These are phyloP conservation scores for Cerrena zonata DNA, from an alignment of 1,284 basidiomycete genomes.

Conservation along the genomic window DNA sequence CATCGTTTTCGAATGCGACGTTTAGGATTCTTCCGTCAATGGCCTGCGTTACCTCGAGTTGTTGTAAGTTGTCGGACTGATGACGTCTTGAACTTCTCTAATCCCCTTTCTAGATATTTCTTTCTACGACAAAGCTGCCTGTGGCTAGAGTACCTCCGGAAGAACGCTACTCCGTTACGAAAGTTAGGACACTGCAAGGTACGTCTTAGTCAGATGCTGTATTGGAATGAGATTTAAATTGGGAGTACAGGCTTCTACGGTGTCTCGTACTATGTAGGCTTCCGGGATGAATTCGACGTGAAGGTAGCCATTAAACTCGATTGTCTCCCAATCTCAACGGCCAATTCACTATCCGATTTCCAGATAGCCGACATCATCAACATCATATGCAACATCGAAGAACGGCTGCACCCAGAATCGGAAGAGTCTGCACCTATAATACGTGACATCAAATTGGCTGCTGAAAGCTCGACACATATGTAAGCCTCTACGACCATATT, in stretches of 20 bases:
- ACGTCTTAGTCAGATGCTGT: background rate
- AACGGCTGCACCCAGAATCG: too few species aligned
- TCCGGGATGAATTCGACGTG: slow-evolving; percentile 52
- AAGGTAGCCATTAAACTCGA: too few species aligned
- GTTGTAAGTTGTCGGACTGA: slow-evolving; percentile 34
- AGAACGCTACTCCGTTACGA: slow-evolving; percentile 49
- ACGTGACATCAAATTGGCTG: slow-evolving; percentile 38
- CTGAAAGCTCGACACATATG: slow-evolving; percentile 53
- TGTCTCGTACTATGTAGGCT: slow-evolving; percentile 56
- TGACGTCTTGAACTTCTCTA: background rate
- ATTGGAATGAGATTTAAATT: background rate
- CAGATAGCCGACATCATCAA: too few species aligned
- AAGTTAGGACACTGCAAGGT: slow-evolving; percentile 50
- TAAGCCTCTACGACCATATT: slow-evolving; percentile 25
- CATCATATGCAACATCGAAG: too few species aligned
- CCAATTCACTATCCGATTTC: too few species aligned
- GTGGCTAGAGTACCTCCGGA: slow-evolving; percentile 39
- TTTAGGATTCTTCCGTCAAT: slow-evolving; percentile 46
- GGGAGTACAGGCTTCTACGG: slow-evolving; percentile 49
- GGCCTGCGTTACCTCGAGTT: slow-evolving; percentile 55
- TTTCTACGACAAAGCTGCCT: slow-evolving; percentile 51
- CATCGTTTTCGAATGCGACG: background rate
- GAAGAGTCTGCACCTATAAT: too few species aligned
- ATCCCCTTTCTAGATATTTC: slow-evolving; percentile 60
- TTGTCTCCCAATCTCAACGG: too few species aligned